Percentiles rank a stretch among this genome's conserved stretches.
phyloP scores from a whole-genome alignment of 495 filamentous ascomycete species.

The Elasticomyces elasticus region DNA sequence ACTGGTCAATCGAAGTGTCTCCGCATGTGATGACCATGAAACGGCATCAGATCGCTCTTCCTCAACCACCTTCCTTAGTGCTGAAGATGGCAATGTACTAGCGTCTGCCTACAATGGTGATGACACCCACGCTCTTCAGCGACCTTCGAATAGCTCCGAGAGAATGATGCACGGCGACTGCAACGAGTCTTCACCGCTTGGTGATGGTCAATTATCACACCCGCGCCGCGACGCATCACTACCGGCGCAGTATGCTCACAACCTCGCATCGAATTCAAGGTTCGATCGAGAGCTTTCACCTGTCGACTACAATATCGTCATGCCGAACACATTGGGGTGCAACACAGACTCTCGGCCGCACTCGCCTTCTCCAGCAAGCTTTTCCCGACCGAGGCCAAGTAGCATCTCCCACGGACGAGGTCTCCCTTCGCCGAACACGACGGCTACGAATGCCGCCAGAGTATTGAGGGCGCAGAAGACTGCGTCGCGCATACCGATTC shows the following conservation, averaged over 20 bases:
- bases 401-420: slow-evolving; percentile 2
- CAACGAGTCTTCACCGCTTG: background rate
- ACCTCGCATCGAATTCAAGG: background rate
- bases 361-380: slow-evolving; percentile 17
- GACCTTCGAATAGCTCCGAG: no score
- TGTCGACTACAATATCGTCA: no score
- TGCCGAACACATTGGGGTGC: background rate
- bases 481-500: slow-evolving; percentile 20
- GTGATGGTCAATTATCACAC: background rate
- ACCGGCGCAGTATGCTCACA: background rate
- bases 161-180: no score
- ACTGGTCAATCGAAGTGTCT: background rate
- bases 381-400: slow-evolving; percentile 16
- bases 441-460: background rate
- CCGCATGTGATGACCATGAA: background rate
- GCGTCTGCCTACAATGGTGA: no score
- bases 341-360: slow-evolving; percentile 1
- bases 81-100: background rate
- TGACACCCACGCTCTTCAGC: no score
- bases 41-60: background rate
- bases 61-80: background rate
- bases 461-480: slow-evolving; percentile 8
- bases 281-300: background rate
- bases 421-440: background rate
- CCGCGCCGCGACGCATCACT: background rate